Conservation (phyloP, 2,329 filamentous ascomycete genomes). For the Exophiala sp. region DNA sequence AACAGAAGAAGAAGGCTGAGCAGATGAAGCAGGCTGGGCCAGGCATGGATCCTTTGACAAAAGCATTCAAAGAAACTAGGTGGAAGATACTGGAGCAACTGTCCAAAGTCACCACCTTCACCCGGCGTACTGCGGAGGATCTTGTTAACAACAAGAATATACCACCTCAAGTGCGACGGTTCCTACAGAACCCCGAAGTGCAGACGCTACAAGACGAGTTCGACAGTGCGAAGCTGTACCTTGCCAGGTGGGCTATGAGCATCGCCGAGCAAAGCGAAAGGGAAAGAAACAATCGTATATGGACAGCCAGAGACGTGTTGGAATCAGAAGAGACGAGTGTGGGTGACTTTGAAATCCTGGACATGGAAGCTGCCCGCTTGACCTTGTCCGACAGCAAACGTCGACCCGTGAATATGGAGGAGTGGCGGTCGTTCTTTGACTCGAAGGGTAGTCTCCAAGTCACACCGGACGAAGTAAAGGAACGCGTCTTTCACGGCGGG, state of each 20-base stretch:
- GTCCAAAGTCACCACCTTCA: conserved; percentile 96
- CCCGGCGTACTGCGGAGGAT: conserved; percentile 83
- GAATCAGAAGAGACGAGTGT: conserved; percentile 93
- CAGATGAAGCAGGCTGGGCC: conserved; percentile 34
- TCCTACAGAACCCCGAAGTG: conserved; percentile 89
- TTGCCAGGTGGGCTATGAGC: conserved; percentile 97
- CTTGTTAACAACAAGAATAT: conserved; percentile 87
- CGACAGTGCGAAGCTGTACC: conserved; percentile 88
- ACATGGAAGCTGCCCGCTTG: conserved; percentile 69
- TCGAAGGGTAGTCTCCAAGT: conserved; percentile 67
- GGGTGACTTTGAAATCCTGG: conserved; percentile 91
- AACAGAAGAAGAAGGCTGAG: conserved; percentile 40
- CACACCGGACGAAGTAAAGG: conserved; percentile 89
- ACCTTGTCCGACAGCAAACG: conserved; percentile 69
- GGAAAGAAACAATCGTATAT: conserved; percentile 80
- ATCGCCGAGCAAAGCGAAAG: conserved; percentile 95
- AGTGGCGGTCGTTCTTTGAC: conserved; percentile 93
- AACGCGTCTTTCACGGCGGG: conserved; percentile 94
- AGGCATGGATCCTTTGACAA: conserved; percentile 83
- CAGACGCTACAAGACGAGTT: conserved; percentile 96
- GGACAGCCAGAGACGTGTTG: conserved; percentile 87
- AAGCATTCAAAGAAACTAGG: conserved; percentile 87
- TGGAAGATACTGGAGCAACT: conserved; percentile 98
- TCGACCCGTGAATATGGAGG: conserved; percentile 71
- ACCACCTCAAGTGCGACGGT: conserved; percentile 77